Evolutionary conservation across 2,329 filamentous ascomycete genomes (phyloP).

Genomic region (Fusarium pseudograminearum): DNA sequence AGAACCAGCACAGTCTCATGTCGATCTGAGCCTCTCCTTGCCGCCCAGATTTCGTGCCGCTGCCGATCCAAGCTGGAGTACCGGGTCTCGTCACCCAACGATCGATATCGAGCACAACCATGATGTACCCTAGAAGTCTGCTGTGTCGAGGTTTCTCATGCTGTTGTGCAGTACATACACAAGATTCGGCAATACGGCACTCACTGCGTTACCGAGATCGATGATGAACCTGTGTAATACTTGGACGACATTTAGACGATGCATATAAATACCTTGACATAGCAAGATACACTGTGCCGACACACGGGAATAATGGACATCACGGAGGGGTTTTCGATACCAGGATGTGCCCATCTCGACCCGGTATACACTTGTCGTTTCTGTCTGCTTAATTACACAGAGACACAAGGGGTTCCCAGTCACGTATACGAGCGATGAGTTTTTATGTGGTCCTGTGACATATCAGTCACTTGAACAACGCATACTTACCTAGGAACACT

Average conservation of each 20-base stretch:
- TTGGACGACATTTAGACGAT: slow-evolving; percentile 15
- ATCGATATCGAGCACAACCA: slow-evolving; percentile 15
- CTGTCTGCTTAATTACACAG: slow-evolving; percentile 19
- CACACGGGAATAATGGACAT: slow-evolving; percentile 18
- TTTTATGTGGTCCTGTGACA: slow-evolving; percentile 25
- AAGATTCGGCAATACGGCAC: slow-evolving; percentile 21
- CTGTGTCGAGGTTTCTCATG: slow-evolving; percentile 25
- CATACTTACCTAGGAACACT: background rate
- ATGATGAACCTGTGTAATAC: background rate
- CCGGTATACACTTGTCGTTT: slow-evolving; percentile 29
- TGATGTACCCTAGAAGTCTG: slow-evolving; percentile 32
- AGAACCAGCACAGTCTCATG: background rate
- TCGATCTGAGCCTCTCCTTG: background rate
- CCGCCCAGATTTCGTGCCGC: background rate
- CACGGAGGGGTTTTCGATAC: slow-evolving; percentile 16
- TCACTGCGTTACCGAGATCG: slow-evolving; percentile 6
- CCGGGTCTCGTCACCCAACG: background rate
- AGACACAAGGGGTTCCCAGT: slow-evolving; percentile 19
- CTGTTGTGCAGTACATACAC: slow-evolving; percentile 16
- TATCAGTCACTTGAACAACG: background rate
- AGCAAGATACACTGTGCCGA: slow-evolving; percentile 23
- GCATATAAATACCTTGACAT: slow-evolving; percentile 5
- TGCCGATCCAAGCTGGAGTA: slow-evolving; percentile 2
- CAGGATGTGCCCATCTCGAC: slow-evolving; percentile 33
- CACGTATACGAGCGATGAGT: slow-evolving; percentile 28